These are phyloP conservation scores for Leishmania tropica DNA, from an alignment of 208 protist genomes.

Conservation along the genomic window DNA sequence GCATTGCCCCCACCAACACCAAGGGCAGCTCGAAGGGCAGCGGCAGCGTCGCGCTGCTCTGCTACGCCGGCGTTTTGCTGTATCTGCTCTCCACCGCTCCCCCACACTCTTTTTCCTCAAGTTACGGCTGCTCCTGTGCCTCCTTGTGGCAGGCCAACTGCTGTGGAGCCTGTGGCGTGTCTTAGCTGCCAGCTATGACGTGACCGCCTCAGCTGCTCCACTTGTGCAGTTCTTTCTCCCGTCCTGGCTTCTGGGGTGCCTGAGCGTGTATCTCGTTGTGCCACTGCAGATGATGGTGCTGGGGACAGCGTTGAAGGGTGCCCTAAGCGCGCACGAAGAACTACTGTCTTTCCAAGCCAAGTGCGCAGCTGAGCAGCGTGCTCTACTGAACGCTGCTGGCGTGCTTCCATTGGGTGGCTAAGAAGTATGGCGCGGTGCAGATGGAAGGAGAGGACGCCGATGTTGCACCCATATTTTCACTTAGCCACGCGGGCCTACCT, in stretches of 20 bases:
- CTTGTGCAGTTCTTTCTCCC: constrained; percentile 18
- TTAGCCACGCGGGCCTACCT: neutral
- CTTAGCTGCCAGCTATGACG: neutral
- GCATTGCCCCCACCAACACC: neutral
- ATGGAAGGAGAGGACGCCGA: neutral
- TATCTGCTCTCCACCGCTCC: constrained; percentile 23
- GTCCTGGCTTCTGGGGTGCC: constrained; percentile 5
- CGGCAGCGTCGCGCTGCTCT: constrained; percentile 6
- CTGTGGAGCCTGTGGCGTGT: constrained; percentile 23
- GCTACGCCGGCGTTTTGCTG: constrained; percentile 19
- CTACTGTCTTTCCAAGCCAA: constrained; percentile 19
- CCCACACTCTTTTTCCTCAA: constrained; percentile 32
- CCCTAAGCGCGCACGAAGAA: constrained; percentile 22
- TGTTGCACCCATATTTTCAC: neutral
- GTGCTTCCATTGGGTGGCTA: neutral
- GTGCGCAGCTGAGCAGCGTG: constrained; percentile 31
- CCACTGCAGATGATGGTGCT: constrained; percentile 18
- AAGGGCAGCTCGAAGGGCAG: neutral
- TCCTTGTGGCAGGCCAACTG: constrained; percentile 28
- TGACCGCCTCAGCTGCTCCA: neutral
- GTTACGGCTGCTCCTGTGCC: constrained; percentile 34
- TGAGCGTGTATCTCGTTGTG: constrained; percentile 24
- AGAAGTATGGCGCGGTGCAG: neutral
- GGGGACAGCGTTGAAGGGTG: constrained; percentile 24
- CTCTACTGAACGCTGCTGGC: constrained; percentile 16